Conservation (phyloP, 768 basidiomycete genomes). For the Tricholoma hemisulphureum region DNA sequence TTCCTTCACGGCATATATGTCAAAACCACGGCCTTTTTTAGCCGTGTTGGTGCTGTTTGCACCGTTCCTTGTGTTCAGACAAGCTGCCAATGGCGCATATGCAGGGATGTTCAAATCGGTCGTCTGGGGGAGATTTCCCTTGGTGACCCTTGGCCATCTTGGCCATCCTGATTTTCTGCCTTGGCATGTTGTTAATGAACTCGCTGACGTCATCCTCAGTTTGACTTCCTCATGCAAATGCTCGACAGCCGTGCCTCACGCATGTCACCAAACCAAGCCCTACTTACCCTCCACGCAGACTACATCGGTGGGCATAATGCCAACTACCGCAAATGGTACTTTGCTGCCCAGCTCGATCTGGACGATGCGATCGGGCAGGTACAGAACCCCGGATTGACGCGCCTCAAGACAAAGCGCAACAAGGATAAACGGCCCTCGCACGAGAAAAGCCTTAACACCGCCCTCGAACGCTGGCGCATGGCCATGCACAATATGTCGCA, state of each 20-base stretch:
- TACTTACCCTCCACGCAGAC: constrained; percentile 94
- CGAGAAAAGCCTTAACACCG: constrained; percentile 70
- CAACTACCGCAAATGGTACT: constrained; percentile 99
- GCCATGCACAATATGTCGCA: constrained; percentile 99
- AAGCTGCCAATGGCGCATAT: neutral
- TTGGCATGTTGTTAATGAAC: neutral
- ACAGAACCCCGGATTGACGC: constrained; percentile 87
- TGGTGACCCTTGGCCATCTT: neutral
- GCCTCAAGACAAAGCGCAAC: constrained; percentile 68
- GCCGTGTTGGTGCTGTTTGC: neutral
- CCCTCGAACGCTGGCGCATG: constrained; percentile 90
- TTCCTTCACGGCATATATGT: neutral
- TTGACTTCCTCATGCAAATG: constrained; percentile 97
- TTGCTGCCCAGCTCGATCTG: constrained; percentile 96
- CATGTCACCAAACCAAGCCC: constrained; percentile 94
- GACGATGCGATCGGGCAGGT: constrained; percentile 93
- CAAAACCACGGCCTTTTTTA: neutral
- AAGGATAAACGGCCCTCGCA: constrained; percentile 50
- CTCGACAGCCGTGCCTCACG: constrained; percentile 95
- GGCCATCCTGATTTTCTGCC: neutral
- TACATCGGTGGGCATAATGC: constrained; percentile 98
- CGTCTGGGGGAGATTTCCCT: neutral
- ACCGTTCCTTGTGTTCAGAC: neutral
- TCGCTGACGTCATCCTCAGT: constrained; percentile 43
- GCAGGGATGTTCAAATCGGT: neutral